phyloP scores from a whole-genome alignment of 2,329 filamentous ascomycete genomes.

The Paecilomyces niveus region DNA sequence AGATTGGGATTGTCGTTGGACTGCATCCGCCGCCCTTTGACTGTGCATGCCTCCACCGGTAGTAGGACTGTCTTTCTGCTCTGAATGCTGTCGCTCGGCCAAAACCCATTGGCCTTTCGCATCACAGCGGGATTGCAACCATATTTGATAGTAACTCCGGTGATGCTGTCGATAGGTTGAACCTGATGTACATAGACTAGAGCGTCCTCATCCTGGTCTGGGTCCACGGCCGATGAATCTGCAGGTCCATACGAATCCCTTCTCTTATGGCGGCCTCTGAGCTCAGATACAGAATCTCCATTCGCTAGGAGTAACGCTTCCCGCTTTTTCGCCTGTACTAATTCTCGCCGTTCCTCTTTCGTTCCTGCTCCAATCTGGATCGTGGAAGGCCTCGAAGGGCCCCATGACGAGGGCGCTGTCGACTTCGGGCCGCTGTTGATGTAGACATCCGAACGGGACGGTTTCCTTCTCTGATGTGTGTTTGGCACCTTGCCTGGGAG shows the following conservation, averaged over 20 bases:
- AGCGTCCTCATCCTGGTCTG: constrained; percentile 61
- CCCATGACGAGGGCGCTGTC: constrained; percentile 30
- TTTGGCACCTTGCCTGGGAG: constrained; percentile 20
- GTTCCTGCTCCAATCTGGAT: constrained; percentile 30
- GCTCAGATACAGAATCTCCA: constrained; percentile 28
- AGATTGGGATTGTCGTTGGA: constrained; percentile 21
- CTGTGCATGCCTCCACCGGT: constrained; percentile 80
- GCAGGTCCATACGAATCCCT: constrained; percentile 36
- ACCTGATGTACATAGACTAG: constrained; percentile 89
- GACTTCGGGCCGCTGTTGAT: constrained; percentile 17
- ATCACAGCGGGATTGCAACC: constrained; percentile 78
- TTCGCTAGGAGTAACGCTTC: constrained; percentile 39
- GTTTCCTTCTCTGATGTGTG: constrained; percentile 25
- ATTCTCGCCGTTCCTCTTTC: constrained; percentile 37
- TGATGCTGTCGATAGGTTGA: constrained; percentile 74
- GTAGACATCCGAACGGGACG: constrained; percentile 28
- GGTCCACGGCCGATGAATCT: constrained; percentile 18
- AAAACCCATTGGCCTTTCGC: constrained; percentile 83
- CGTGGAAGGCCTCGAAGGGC: constrained; percentile 27
- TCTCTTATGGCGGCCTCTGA: constrained; percentile 36
- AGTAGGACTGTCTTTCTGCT: constrained; percentile 72
- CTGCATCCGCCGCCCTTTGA: constrained; percentile 61
- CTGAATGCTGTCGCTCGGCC: constrained; percentile 89
- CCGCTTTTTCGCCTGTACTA: constrained; percentile 42
- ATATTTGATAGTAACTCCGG: constrained; percentile 84